phyloP scores from a whole-genome alignment of 176 grass and related monocot genomes.

The Raddia distichophylla region DNA sequence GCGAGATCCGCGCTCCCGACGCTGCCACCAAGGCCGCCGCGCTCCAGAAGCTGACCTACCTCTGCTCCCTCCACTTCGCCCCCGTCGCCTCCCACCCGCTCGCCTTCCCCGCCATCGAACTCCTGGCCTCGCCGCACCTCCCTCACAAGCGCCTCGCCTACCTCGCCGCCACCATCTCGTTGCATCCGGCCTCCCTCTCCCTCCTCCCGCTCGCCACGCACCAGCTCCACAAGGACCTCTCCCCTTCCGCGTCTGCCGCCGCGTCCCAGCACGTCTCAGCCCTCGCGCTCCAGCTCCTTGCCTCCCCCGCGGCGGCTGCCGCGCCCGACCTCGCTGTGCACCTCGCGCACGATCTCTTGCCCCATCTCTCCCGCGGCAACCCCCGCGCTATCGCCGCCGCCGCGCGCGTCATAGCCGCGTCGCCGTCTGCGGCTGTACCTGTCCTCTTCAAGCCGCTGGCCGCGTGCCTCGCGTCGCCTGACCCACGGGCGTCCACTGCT shows the following conservation, averaged over 20 bases:
- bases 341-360: slow-evolving; percentile 72
- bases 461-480: slow-evolving; percentile 71
- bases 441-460: slow-evolving; percentile 90
- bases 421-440: slow-evolving; percentile 57
- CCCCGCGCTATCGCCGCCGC: slow-evolving; percentile 66
- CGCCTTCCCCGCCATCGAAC: slow-evolving; percentile 83
- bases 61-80: slow-evolving; percentile 68
- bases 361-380: slow-evolving; percentile 55
- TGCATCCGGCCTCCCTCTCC: slow-evolving; percentile 80
- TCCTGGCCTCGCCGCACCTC: slow-evolving; percentile 71
- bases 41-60: slow-evolving; percentile 90
- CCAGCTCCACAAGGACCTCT: slow-evolving; percentile 89
- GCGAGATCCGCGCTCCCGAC: slow-evolving; percentile 80
- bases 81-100: slow-evolving; percentile 63
- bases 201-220: slow-evolving; percentile 78
- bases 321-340: slow-evolving; percentile 66
- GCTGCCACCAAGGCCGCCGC: slow-evolving; percentile 63
- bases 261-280: slow-evolving; percentile 52
- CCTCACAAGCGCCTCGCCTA: slow-evolving; percentile 75
- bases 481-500: slow-evolving; percentile 62
- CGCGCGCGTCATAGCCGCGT: slow-evolving; percentile 57
- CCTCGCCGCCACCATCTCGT: slow-evolving; percentile 76
- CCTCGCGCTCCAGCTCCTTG: slow-evolving; percentile 69
- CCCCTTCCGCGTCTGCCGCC: slow-evolving; percentile 47
- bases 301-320: slow-evolving; percentile 55